phyloP scores from a whole-genome alignment of 441 rosid genomes.

The Syzygium malaccense region DNA sequence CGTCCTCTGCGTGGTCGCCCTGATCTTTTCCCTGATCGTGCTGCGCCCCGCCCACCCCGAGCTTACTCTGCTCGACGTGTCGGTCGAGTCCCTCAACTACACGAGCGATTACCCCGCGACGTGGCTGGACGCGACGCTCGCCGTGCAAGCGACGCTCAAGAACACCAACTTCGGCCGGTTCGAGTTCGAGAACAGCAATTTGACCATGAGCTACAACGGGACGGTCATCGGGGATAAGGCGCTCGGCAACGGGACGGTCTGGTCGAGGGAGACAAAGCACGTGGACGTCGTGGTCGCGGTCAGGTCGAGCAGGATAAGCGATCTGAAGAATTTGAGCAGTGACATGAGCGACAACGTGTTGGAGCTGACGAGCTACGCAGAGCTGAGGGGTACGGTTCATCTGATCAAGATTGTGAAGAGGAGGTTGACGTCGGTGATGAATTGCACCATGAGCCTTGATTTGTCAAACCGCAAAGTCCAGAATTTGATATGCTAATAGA shows the following conservation, averaged over 20 bases:
- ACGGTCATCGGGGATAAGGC: not conserved
- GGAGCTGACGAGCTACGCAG: not conserved
- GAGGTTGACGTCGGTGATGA: conserved; percentile 3
- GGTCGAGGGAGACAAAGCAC: not conserved
- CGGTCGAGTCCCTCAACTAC: not conserved
- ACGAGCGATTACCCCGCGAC: not conserved
- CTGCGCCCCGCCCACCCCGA: not conserved
- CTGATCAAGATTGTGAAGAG: conserved; percentile 1
- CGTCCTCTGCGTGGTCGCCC: not conserved
- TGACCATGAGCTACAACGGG: not conserved
- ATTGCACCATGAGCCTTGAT: conserved; percentile 3
- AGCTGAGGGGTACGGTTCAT: not conserved
- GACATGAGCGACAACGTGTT: not conserved
- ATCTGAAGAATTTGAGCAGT: not conserved
- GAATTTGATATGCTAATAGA: not conserved
- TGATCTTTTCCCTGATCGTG: not conserved
- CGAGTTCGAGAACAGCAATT: not conserved
- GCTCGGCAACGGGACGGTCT: not conserved
- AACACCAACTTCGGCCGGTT: not conserved
- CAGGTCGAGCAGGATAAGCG: not conserved
- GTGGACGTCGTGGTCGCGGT: not conserved
- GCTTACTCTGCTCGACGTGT: not conserved
- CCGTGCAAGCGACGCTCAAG: not conserved
- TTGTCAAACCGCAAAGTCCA: not conserved
- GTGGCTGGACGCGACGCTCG: not conserved